phyloP scores from a whole-genome alignment of 768 basidiomycete genomes.

The Austroboletus eburneus region DNA sequence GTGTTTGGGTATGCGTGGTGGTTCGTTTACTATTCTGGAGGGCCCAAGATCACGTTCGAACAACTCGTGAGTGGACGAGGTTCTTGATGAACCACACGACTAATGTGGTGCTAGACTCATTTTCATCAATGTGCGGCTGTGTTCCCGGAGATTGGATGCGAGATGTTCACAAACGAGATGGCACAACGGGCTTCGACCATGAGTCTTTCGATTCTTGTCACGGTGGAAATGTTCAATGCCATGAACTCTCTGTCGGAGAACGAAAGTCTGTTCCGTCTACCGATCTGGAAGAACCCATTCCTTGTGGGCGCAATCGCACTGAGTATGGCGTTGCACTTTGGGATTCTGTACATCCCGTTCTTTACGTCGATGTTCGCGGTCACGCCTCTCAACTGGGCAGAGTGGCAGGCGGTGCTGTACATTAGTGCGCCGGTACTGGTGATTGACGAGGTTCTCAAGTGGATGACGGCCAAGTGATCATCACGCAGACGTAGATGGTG shows the following conservation, averaged over 20 bases:
- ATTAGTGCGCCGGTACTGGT: conserved; percentile 85
- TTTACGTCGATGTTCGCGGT: conserved; percentile 90
- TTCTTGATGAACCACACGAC: background rate
- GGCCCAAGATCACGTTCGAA: conserved; percentile 90
- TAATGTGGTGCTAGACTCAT: conserved; percentile 59
- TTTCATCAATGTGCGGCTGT: conserved; percentile 85
- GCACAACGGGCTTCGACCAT: conserved; percentile 89
- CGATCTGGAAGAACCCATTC: conserved; percentile 93
- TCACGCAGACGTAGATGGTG: too few relatives aligned
- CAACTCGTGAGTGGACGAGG: conserved; percentile 68
- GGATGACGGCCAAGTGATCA: conserved; percentile 76
- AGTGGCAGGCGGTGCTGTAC: conserved; percentile 91
- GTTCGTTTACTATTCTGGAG: conserved; percentile 88
- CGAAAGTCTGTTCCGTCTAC: conserved; percentile 83
- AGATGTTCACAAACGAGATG: conserved; percentile 91
- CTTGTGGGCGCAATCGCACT: conserved; percentile 84
- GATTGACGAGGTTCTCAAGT: conserved; percentile 90
- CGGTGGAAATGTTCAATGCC: conserved; percentile 95
- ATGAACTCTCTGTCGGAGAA: conserved; percentile 99
- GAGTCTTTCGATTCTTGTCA: conserved; percentile 94
- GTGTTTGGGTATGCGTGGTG: conserved; percentile 99
- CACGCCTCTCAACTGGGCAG: conserved; percentile 87
- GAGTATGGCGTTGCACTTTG: conserved; percentile 91
- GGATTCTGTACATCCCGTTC: conserved; percentile 96
- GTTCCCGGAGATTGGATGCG: conserved; percentile 91